phyloP scores from a whole-genome alignment of 75 land plant species.

The Cunninghamia lanceolata region DNA sequence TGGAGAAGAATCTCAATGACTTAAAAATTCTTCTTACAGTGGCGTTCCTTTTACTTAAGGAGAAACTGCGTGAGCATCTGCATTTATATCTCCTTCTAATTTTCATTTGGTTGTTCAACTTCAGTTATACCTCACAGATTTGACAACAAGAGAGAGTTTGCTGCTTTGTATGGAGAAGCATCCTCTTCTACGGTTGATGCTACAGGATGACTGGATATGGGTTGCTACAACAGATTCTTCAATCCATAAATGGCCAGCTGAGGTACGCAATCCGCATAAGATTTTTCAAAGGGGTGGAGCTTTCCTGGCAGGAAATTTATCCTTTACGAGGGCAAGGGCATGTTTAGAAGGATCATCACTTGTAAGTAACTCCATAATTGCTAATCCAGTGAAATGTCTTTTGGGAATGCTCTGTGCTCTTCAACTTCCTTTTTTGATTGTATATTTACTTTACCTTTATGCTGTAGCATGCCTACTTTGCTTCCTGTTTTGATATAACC shows the following conservation, averaged over 20 bases:
- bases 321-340: constrained; percentile 91
- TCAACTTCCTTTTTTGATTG: background rate
- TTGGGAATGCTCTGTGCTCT: background rate
- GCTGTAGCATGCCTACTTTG: background rate
- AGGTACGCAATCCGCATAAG: constrained; percentile 65
- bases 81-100: background rate
- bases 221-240: constrained; percentile 93
- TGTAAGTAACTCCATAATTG: constrained; percentile 41
- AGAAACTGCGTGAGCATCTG: background rate
- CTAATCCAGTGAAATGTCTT: background rate
- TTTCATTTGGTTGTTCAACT: constrained; percentile 6
- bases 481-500: background rate
- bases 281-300: constrained; percentile 82
- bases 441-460: background rate
- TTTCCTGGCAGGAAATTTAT: constrained; percentile 91
- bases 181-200: constrained; percentile 70
- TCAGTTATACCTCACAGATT: constrained; percentile 91
- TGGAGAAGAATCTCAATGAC: background rate
- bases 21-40: background rate
- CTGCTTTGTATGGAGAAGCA: constrained; percentile 78
- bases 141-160: constrained; percentile 79
- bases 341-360: constrained; percentile 88
- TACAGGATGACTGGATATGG: constrained; percentile 93
- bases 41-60: background rate
- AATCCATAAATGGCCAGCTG: constrained; percentile 84